Conservation (phyloP, 139 green algal species). For the Haematococcus lacustris region DNA sequence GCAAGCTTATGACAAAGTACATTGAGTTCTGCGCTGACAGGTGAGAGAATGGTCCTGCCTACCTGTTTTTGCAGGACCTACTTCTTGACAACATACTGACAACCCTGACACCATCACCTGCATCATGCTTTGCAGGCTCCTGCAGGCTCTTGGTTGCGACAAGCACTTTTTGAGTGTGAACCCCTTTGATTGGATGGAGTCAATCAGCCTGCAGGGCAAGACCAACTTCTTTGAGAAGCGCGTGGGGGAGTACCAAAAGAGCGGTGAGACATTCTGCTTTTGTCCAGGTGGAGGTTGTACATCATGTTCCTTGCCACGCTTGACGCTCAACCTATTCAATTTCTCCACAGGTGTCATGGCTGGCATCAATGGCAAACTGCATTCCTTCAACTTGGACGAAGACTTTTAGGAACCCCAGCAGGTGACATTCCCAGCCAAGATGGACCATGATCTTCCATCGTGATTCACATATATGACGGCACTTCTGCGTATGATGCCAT, state of each 20-base stretch:
- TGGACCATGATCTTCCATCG: background rate
- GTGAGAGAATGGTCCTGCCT: background rate
- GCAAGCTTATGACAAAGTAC: constrained; percentile 71
- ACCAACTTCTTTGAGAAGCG: constrained; percentile 97
- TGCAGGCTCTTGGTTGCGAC: constrained; percentile 15
- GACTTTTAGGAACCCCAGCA: constrained; percentile 16
- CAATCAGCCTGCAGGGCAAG: constrained; percentile 72
- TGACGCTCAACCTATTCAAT: background rate
- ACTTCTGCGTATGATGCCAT: no score
- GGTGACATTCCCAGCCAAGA: background rate
- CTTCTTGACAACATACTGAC: no score
- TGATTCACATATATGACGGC: no score
- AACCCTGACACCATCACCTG: background rate
- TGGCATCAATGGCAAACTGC: constrained; percentile 20
- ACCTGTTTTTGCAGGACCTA: no score
- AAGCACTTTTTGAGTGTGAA: constrained; percentile 72
- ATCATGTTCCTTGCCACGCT: background rate
- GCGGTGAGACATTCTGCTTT: constrained; percentile 92
- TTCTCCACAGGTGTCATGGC: constrained; percentile 28
- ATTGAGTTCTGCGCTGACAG: constrained; percentile 85
- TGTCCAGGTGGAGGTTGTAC: background rate
- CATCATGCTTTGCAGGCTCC: constrained; percentile 20
- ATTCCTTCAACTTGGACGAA: constrained; percentile 23
- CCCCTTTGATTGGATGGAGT: constrained; percentile 91
- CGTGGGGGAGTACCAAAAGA: constrained; percentile 90